Base-by-base conservation (phyloP, 352 stramenopile genomes). In the Phytopythium mirpurense region DNA sequence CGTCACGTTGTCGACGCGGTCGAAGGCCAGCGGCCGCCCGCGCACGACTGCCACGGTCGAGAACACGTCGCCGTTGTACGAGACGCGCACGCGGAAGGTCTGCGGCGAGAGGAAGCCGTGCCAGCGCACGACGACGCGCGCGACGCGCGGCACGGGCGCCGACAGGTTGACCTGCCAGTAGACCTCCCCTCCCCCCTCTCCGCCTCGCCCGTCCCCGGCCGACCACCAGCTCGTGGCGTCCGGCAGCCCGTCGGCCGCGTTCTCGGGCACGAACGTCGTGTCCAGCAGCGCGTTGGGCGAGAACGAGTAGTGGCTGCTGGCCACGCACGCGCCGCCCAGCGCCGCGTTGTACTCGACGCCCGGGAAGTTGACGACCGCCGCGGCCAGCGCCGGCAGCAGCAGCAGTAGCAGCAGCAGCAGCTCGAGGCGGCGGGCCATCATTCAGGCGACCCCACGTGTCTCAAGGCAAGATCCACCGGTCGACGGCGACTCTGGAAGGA, bases 91-190 rank as follows among this genome's bases (percentile, higher is more conserved):
- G 34, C 62, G 65, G 52, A 87, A 90, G 54, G 47, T 67, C n/a
- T 63, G 31, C 0, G 79, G 75, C 18, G 76, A 72, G 51, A 89
- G 50, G 66, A 79, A 91, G 21, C 80, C 80, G 62, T 93, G 78
- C 82, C 79, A 93, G 0, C 75, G 79, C 41, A 93, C 70, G 26
- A 93, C 63, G 44, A 90, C 70, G 14, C 80, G 71, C 35, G 65
- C 64, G n/a, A 88, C 57, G 1, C 59, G 59, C 5, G 78, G 64
- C 43, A 65, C 66, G 34, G 74, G 48, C 1, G 60, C 45, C 18
- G 76, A 85, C 57, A 93, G 66, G 55, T 92, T 90, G 18, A 90
- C 61, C 63, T 92, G 82, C 73, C 79, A 92, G 58, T 82, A 92
- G 2, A 85, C 63, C 11, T 60, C 51, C 36, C 83, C 64, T 27